Evolutionary conservation across 306 rosid genomes (phyloP).

Genomic region (Betula pendula): DNA sequence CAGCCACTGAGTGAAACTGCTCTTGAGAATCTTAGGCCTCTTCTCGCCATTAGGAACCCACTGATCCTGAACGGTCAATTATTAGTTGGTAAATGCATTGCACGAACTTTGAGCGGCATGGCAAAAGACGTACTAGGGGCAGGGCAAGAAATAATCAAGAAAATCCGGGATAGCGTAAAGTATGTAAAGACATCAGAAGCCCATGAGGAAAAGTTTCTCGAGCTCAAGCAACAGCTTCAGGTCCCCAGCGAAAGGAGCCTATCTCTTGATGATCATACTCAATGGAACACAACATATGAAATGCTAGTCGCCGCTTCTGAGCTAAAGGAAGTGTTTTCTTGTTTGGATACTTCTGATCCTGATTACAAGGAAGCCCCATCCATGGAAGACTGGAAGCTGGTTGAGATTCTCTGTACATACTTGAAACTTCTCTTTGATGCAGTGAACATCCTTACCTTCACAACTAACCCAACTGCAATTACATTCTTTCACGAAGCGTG

Average conservation of each 20-base stretch:
- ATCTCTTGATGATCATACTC: slow-evolving; percentile 71
- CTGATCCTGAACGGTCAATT: slow-evolving; percentile 78
- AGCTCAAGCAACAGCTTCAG: slow-evolving; percentile 81
- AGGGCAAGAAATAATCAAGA: slow-evolving; percentile 48
- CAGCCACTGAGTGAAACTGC: slow-evolving; percentile 49
- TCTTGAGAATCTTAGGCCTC: slow-evolving; percentile 71
- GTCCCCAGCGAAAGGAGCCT: slow-evolving; percentile 81
- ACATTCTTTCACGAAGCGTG: slow-evolving; percentile 89
- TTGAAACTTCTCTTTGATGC: slow-evolving; percentile 79
- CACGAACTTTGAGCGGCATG: slow-evolving; percentile 65
- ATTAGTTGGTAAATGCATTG: slow-evolving; percentile 76
- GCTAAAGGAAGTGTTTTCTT: slow-evolving; percentile 78
- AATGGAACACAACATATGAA: slow-evolving; percentile 87
- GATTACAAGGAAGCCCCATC: slow-evolving; percentile 79
- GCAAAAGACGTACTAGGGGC: slow-evolving; percentile 66
- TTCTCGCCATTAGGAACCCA: slow-evolving; percentile 75
- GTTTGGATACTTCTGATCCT: slow-evolving; percentile 81
- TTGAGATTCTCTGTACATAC: slow-evolving; percentile 66
- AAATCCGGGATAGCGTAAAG: slow-evolving; percentile 78
- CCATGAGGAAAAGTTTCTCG: slow-evolving; percentile 78
- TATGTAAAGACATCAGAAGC: slow-evolving; percentile 86
- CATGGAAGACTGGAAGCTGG: slow-evolving; percentile 81
- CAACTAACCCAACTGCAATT: slow-evolving; percentile 63
- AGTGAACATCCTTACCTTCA: slow-evolving; percentile 61
- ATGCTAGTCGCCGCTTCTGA: slow-evolving; percentile 87